These are phyloP conservation scores for Diaporthe citrichinensis DNA, from an alignment of 2,329 filamentous ascomycete species.

Conservation along the genomic window DNA sequence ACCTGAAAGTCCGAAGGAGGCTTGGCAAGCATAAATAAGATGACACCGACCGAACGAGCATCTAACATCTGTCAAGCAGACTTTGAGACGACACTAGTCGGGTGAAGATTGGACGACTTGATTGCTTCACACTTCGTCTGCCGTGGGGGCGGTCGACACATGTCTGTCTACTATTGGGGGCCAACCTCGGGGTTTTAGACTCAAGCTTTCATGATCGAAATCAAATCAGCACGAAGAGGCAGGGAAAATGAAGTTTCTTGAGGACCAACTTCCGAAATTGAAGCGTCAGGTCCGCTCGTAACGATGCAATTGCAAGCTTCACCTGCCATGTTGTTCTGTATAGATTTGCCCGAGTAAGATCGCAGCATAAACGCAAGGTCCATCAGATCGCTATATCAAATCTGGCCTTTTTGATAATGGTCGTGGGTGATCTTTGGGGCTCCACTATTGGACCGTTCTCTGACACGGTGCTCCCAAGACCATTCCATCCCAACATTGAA, in stretches of 20 bases:
- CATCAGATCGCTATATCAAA: background rate
- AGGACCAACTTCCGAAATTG: background rate
- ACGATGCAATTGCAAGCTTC: background rate
- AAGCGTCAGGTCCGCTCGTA: accelerated
- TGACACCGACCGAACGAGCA: constrained; percentile 18
- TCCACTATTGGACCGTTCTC: background rate
- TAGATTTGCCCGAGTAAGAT: background rate
- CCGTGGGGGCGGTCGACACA: background rate
- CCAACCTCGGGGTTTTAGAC: background rate
- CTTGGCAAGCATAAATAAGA: constrained; percentile 30
- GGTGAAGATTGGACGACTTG: constrained; percentile 25
- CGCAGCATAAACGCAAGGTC: background rate
- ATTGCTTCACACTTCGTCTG: background rate
- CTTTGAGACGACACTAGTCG: constrained; percentile 17
- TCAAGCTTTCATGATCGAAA: background rate
- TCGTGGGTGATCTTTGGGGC: background rate
- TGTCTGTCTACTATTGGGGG: background rate
- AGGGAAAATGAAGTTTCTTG: background rate
- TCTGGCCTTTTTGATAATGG: background rate
- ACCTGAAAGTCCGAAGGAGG: background rate
- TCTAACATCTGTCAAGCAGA: constrained; percentile 22
- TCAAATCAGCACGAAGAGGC: background rate
- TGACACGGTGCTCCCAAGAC: constrained; percentile 5
- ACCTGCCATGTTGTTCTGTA: background rate
- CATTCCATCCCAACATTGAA: constrained; percentile 18